phyloP scores from a whole-genome alignment of 352 stramenopile species.

The Globisporangium parvum region DNA sequence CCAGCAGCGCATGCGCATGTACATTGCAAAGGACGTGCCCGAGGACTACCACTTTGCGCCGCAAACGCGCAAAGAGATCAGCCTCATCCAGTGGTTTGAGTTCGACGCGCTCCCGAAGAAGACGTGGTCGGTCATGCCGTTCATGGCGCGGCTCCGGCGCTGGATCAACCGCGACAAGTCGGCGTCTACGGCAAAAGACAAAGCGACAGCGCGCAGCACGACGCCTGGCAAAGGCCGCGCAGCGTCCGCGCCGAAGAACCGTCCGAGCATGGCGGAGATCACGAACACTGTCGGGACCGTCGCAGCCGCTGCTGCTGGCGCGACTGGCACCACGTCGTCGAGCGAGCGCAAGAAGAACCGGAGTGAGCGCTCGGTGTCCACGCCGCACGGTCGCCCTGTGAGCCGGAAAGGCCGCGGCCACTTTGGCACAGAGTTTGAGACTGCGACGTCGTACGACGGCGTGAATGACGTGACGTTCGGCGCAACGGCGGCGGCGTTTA shows the following conservation, averaged over 20 bases:
- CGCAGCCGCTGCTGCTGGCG: neutral
- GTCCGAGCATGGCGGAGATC: constrained; percentile 32
- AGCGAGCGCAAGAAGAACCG: constrained; percentile 30
- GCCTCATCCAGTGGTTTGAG: constrained; percentile 88
- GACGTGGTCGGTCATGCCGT: constrained; percentile 92
- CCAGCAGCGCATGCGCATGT: constrained; percentile 90
- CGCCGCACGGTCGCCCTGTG: constrained; percentile 44
- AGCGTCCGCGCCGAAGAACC: constrained; percentile 70
- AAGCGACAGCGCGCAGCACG: constrained; percentile 19
- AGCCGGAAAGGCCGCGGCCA: constrained; percentile 53
- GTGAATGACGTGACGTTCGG: constrained; percentile 88
- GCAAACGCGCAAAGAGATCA: constrained; percentile 94
- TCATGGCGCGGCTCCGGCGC: constrained; percentile 84
- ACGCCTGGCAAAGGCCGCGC: constrained; percentile 46
- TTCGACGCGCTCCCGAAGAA: constrained; percentile 90
- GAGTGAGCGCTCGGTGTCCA: constrained; percentile 63
- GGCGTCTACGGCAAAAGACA: constrained; percentile 34
- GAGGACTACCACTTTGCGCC: constrained; percentile 91
- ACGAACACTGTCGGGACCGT: constrained; percentile 19
- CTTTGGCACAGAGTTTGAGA: constrained; percentile 82
- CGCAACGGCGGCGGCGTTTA: constrained; percentile 62
- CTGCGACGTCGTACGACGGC: constrained; percentile 72
- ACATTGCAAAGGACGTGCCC: constrained; percentile 87
- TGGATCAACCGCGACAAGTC: constrained; percentile 85
- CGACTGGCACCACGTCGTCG: neutral